Conservation (phyloP, 2,329 filamentous ascomycete species). For the Fusarium pseudonygamai region DNA sequence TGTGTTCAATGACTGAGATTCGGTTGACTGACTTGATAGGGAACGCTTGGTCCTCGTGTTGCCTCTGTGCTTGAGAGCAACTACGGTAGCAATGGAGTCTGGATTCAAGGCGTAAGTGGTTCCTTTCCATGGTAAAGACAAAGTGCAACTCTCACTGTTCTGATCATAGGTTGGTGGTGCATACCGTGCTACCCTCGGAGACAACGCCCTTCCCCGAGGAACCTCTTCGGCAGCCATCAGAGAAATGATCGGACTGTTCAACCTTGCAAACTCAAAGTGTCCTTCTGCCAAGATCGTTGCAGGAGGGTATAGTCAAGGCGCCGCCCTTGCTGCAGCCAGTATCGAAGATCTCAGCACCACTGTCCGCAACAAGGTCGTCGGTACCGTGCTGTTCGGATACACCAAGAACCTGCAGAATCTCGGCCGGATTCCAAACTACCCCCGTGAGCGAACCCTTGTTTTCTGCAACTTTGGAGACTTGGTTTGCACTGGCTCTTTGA, state of each 20-base stretch:
- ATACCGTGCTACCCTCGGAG: constrained; percentile 49
- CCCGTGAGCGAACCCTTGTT: constrained; percentile 45
- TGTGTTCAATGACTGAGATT: accelerated
- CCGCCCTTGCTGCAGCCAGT: constrained; percentile 54
- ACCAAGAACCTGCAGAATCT: constrained; percentile 55
- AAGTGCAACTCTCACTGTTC: not conserved
- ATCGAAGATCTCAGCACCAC: constrained; percentile 47
- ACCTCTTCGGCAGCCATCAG: constrained; percentile 51
- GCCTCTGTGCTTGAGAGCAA: constrained; percentile 42
- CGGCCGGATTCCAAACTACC: constrained; percentile 52
- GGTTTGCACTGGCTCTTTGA: constrained; percentile 50
- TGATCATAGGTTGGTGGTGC: constrained; percentile 34
- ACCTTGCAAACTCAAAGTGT: constrained; percentile 54
- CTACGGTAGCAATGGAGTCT: constrained; percentile 43
- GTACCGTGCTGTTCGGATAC: constrained; percentile 52
- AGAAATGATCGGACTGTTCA: constrained; percentile 54
- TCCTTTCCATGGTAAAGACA: too few species aligned
- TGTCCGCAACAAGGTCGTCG: constrained; percentile 49
- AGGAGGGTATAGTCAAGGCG: constrained; percentile 54
- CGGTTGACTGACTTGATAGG: constrained; percentile 16
- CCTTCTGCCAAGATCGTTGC: constrained; percentile 54
- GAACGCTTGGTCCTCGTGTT: constrained; percentile 44
- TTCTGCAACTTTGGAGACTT: constrained; percentile 50
- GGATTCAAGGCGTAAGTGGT: constrained; percentile 51
- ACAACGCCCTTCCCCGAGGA: constrained; percentile 51